phyloP scores from a whole-genome alignment of 805 yeast species.

The Candida qinlingensis region DNA sequence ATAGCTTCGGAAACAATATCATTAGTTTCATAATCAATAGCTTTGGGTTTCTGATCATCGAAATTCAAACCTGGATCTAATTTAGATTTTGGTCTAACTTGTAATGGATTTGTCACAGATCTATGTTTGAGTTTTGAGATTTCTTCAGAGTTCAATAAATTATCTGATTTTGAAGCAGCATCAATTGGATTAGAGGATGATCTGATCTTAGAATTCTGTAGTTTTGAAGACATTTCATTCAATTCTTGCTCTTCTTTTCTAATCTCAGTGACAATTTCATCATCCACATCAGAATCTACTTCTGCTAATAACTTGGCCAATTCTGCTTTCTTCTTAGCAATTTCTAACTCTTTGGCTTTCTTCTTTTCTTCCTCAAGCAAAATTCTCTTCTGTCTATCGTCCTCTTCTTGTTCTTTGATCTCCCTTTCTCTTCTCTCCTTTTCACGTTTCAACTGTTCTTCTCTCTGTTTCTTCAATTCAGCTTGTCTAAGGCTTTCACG shows the following conservation, averaged over 20 bases:
- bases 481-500: slow-evolving; percentile 51
- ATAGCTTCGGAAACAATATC: slow-evolving; percentile 35
- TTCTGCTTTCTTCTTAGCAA: slow-evolving; percentile 20
- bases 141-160: slow-evolving; percentile 22
- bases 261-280: slow-evolving; percentile 1
- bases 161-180: slow-evolving; percentile 16
- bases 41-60: slow-evolving; percentile 14
- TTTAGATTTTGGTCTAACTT: slow-evolving; percentile 38
- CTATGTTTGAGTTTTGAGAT: slow-evolving; percentile 30
- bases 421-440: slow-evolving; percentile 20
- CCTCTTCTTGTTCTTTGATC: slow-evolving; percentile 12
- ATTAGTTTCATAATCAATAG: slow-evolving; percentile 18
- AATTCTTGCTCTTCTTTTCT: not conserved
- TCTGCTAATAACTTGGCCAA: slow-evolving; percentile 11
- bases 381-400: slow-evolving; percentile 2
- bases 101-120: slow-evolving; percentile 31
- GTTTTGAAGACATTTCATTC: slow-evolving; percentile 6
- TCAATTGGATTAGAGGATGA: slow-evolving; percentile 34
- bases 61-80: slow-evolving; percentile 37
- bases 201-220: slow-evolving; percentile 23
- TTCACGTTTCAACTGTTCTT: slow-evolving; percentile 21
- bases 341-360: slow-evolving; percentile 21
- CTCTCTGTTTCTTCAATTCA: slow-evolving; percentile 22
- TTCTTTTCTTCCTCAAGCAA: slow-evolving; percentile 18
- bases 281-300: slow-evolving; percentile 13